A percentile compares a stretch with the other conserved stretches of the same genome.
phyloP scores from a whole-genome alignment of 192 early-diverging fungal species.

The Gryganskiella cystojenkinii region DNA sequence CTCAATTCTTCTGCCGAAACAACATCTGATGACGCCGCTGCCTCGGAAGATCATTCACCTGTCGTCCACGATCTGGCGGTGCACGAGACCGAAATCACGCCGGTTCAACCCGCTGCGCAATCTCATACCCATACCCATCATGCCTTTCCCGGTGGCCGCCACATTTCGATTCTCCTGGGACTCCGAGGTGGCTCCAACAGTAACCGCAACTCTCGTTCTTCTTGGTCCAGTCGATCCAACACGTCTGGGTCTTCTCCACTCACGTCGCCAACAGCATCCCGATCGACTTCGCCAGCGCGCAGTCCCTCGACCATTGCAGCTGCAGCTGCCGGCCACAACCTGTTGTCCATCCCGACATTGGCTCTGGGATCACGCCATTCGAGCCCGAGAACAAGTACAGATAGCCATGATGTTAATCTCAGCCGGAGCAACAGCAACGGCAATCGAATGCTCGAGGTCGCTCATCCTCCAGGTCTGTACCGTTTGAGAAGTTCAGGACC shows the following conservation, averaged over 20 bases:
- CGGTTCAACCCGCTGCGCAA: too few relatives aligned
- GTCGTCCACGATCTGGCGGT: too few relatives aligned
- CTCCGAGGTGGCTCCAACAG: constrained; percentile 14
- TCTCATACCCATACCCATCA: neutral
- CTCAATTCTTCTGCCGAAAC: too few relatives aligned
- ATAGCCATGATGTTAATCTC: neutral
- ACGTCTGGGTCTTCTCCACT: neutral
- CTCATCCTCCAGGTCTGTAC: neutral
- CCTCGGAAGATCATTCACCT: too few relatives aligned
- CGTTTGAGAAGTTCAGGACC: constrained; percentile 16
- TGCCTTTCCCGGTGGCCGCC: constrained; percentile 17
- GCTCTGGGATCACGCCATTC: too few relatives aligned
- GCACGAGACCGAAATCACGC: neutral
- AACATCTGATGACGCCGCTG: too few relatives aligned
- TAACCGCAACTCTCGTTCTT: constrained; percentile 5
- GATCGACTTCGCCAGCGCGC: constrained; percentile 8
- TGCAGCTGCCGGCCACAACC: too few relatives aligned
- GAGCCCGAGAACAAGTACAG: neutral
- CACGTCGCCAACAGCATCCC: constrained; percentile 2
- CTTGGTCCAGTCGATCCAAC: neutral
- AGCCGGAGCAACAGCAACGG: neutral
- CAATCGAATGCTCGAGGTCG: neutral
- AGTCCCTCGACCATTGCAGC: too few relatives aligned
- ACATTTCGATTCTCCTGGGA: constrained; percentile 25
- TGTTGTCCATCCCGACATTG: too few relatives aligned